Base-by-base conservation (phyloP, 306 rosid species). In the Myrica gale region DNA sequence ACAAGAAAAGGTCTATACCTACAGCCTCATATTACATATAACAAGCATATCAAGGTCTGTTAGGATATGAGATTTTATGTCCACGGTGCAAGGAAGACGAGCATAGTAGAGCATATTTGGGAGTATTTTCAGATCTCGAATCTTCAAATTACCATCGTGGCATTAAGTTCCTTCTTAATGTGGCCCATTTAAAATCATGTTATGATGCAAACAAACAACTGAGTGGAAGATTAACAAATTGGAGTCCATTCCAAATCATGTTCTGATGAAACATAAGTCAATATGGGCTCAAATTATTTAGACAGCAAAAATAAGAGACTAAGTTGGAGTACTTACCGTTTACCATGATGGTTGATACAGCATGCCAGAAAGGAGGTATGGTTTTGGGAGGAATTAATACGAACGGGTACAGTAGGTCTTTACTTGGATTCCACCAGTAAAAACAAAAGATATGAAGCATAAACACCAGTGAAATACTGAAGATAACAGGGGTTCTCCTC, bases 331-430 rank as follows among this genome's bases (percentile, higher is more conserved):
- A 41, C 78, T 73, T 75, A 92, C 99, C 99, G 83, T 95, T 95
- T 78, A 95, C 91, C 90, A 87, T 82, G 84, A 95, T 89, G 84
- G 90, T 83, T 77, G 90, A 92, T 72, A 92, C 86, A 11, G 96
- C 99, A 57, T 92, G 99, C 99, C 97, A 92, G 57, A 95, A 95
- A 8, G 97, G 97, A 20, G 96, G 99, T 84, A 90, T 90, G 4
- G 77, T 86, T 85, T 84, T 88, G 71, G 97, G 99, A 75, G 99
- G 99, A 87, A 90, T 91, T 90, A 95, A 86, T 78, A 86, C 82
- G 84, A 95, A 76, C 0, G 99, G 93, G 77, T 85, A 87, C 78
- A 95, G 56, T 16, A 92, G 88, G 80, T 92, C 92, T 75, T 85
- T 92, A 84, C 92, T 88, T 82, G 87, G 97, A 87, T 83, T 89